Evolutionary conservation across 2,329 filamentous ascomycete genomes (phyloP), one percentile per base, ranked within the genome.

Genomic region (Ophiostoma angusticollis): DNA sequence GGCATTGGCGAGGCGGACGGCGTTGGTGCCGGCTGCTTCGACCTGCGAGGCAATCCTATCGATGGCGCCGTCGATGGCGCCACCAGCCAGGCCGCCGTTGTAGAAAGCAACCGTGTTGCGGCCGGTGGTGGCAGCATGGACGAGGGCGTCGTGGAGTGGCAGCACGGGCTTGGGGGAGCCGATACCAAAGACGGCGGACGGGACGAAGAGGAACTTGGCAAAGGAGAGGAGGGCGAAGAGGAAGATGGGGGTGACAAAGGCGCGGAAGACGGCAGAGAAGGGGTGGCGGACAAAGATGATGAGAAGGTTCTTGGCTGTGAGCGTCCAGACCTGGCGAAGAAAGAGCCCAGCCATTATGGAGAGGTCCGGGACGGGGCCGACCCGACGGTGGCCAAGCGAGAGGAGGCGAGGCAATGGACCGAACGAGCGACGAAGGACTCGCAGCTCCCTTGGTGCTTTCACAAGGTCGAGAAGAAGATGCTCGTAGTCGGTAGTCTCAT

Each of bases 171-270:
- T 63, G 0, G 74, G 57, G 0, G 65, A 54, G 31, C 78, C 81
- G 47, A 94, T 76, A 31, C 87, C 87, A 51, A 71, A 93, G 3
- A 69, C 62, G 1, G 81, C 80, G 1, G 83, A 80, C 1, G 84
- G 80, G 4, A 87, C 72, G 51, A 93, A 89, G 46, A 94, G 73
- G 55, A 87, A 87, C 49, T 83, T 79, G 13, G 84, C 80, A 56
- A 81, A 89, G 38, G 65, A 72, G 44, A 80, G 66, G 50, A 80
- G 75, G 17, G 68, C 59, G 29, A 72, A 67, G 37, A 80, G 58
- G 31, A 70, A 52, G 23, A 80, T 58, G 3, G 77, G 77, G 1
- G 80, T 61, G 16, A 79, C 28, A 35, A 80, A 67, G 6, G 74
- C 70, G 49, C 74, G 71, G 45, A 74, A 58, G 31, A 67, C 42